Evolutionary conservation across 768 basidiomycete genomes (phyloP), one percentile per base, ranked within the genome.

Genomic region (Chiua virens): DNA sequence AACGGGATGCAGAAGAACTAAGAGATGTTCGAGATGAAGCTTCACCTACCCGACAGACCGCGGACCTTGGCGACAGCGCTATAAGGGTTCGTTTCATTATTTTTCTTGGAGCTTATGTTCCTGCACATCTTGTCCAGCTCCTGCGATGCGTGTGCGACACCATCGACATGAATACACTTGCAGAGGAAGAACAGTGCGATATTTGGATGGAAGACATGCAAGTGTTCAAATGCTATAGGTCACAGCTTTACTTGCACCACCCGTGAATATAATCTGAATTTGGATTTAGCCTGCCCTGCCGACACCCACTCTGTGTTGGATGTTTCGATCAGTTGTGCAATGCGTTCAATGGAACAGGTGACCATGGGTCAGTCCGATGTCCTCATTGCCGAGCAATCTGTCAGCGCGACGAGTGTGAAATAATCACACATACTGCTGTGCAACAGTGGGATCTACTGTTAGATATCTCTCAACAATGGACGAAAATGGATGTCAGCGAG

Each of bases 121-220:
- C 32, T 49, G 35, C 20, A 41, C 17, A 18, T 44, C 41, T 21
- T 45, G 21, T 37, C 25, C 18, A 63, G 57, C 49, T 57, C 30
- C 37, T 65, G 46, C 54, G 54, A 43, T 15, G n/a, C 21, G 15
- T 56, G 32, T 59, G 54, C 21, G 49, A 62, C n/a, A 44, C 47
- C 39, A 52, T 58, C 15, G 59, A 52, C 32, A 63, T 55, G 56
- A 64, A 62, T 23, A 52, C 59, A 18, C 47, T 63, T 36, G 62
- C 42, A 23, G 56, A 61, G 32, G 50, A 25, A 38, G 62, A 63
- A 42, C 56, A 56, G 48, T 64, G 56, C 25, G 54, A 52, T 22
- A 18, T 65, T 22, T 65, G 59, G 36, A 50, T 61, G 47, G 52
- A 62, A 9, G 42, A 32, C 3, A 64, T 59, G 59, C 11, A 7